Base-by-base conservation (phyloP, 2,329 filamentous ascomycete genomes). In the Xylaria sp. region DNA sequence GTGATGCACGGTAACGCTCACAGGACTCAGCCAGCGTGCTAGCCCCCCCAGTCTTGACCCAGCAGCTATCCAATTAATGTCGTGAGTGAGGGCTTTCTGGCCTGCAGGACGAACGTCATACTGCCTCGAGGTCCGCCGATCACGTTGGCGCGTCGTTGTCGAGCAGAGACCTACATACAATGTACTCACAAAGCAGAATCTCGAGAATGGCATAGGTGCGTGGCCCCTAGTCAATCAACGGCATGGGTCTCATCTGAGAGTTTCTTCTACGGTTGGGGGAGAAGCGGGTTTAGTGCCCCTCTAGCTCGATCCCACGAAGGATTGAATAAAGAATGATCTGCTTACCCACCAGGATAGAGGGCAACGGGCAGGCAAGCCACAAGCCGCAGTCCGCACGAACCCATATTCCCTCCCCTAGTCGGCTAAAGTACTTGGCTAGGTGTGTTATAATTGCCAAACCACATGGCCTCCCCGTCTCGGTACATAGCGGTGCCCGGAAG, bases 101-200 rank as follows among this genome's bases (percentile, higher is more conserved):
- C 14, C 45, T 56, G 59, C 52, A 57, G 45, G 52, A 46, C 12
- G 14, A 57, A 65, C 63, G 63, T 65, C 63, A 65, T 65, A 54
- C 15, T 56, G 23, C 47, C 17, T 55, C n/a, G 31, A 12, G 56
- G 55, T 23, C 52, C 43, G 63, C 50, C 60, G 56, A 65, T 63
- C 60, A 63, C 37, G 33, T 45, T 49, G 59, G 35, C 38, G 62
- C 37, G 42, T 35, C 28, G 28, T 59, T 38, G 33, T 56, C 38
- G 51, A 51, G 38, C n/a, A n/a, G n/a, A n/a, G n/a, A n/a, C n/a
- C n/a, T n/a, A n/a, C n/a, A n/a, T n/a, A n/a, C n/a, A n/a, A n/a
- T n/a, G n/a, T n/a, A n/a, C n/a, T 31, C 28, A 31, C 28, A 9
- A 31, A 31, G 28, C 28, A 31, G 28, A 31, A 31, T 4, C 4